Evolutionary conservation across 805 yeast genomes (phyloP).

Genomic region (Candida broadrunensis): DNA sequence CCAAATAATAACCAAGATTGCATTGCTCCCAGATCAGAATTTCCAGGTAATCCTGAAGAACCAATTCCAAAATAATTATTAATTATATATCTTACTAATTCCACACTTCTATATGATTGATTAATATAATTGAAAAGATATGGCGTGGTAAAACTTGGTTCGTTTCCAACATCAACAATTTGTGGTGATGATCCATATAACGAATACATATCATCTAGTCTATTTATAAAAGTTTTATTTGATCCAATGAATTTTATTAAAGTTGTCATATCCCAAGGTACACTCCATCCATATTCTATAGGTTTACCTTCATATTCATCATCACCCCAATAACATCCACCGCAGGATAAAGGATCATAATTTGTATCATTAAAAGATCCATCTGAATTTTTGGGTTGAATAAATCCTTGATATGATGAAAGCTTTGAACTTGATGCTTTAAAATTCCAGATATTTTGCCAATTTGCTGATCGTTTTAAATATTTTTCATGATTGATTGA

Average conservation of each 20-base stretch:
- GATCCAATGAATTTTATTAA: slow-evolving; percentile 23
- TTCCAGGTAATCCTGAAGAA: slow-evolving; percentile 29
- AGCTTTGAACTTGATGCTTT: slow-evolving; percentile 13
- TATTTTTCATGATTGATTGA: slow-evolving; percentile 19
- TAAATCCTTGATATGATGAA: slow-evolving; percentile 24
- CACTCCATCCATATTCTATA: slow-evolving; percentile 34
- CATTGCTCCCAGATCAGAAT: slow-evolving; percentile 39
- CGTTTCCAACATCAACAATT: slow-evolving; percentile 34
- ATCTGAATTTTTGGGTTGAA: slow-evolving; percentile 28
- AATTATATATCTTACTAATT: slow-evolving; percentile 24
- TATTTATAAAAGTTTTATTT: slow-evolving; percentile 16
- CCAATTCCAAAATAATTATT: slow-evolving; percentile 22
- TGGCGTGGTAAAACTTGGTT: slow-evolving; percentile 35
- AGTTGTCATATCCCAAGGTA: slow-evolving; percentile 29
- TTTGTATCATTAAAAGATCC: slow-evolving; percentile 22
- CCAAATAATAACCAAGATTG: slow-evolving; percentile 34
- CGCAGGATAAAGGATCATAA: slow-evolving; percentile 29
- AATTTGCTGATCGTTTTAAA: slow-evolving; percentile 26
- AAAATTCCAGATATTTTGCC: slow-evolving; percentile 35
- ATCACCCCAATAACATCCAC: slow-evolving; percentile 31
- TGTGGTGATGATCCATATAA: slow-evolving; percentile 18
- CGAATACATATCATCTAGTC: slow-evolving; percentile 34
- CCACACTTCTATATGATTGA: slow-evolving; percentile 24
- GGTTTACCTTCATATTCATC: slow-evolving; percentile 32
- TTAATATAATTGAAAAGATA: slow-evolving; percentile 29